These are phyloP conservation scores for Aureobasidium sp. DNA, from an alignment of 2,329 filamentous ascomycete species.

Conservation along the genomic window DNA sequence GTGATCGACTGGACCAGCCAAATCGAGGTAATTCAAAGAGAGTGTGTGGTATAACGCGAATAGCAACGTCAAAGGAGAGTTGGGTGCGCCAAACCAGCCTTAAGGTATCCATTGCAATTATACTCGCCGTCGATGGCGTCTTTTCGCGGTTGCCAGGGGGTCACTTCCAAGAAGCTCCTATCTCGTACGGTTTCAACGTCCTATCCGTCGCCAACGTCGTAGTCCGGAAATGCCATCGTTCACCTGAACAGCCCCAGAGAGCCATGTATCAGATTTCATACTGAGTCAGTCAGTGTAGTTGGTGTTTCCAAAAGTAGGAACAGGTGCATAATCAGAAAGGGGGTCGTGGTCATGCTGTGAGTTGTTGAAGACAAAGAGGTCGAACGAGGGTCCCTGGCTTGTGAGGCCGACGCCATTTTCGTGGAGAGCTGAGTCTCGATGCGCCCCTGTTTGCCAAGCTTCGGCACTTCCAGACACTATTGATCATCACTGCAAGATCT, in stretches of 20 bases:
- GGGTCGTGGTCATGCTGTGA: not conserved
- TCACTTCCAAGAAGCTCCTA: not conserved
- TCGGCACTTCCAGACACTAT: not conserved
- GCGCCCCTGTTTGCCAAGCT: not conserved
- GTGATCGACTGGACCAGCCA: not conserved
- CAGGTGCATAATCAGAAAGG: not conserved
- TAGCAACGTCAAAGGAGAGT: not conserved
- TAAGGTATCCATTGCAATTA: not conserved
- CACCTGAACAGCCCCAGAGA: not conserved
- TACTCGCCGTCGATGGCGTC: not conserved
- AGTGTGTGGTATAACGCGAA: not conserved
- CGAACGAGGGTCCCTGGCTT: not conserved
- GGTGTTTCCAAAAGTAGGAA: not conserved
- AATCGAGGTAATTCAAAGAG: not conserved
- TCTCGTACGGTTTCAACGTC: slow-evolving; percentile 7
- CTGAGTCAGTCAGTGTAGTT: not conserved
- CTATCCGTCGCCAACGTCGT: slow-evolving; percentile 3
- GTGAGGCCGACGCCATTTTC: not conserved
- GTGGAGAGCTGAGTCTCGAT: not conserved
- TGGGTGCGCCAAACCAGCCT: not conserved
- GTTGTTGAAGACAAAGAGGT: not conserved
- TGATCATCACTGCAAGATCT: not conserved
- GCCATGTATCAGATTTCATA: not conserved
- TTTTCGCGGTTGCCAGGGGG: slow-evolving; percentile 1
- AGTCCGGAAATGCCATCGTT: slow-evolving; percentile 1